Evolutionary conservation across 1,284 basidiomycete genomes (phyloP).

Genomic region (Austroboletus sp.): DNA sequence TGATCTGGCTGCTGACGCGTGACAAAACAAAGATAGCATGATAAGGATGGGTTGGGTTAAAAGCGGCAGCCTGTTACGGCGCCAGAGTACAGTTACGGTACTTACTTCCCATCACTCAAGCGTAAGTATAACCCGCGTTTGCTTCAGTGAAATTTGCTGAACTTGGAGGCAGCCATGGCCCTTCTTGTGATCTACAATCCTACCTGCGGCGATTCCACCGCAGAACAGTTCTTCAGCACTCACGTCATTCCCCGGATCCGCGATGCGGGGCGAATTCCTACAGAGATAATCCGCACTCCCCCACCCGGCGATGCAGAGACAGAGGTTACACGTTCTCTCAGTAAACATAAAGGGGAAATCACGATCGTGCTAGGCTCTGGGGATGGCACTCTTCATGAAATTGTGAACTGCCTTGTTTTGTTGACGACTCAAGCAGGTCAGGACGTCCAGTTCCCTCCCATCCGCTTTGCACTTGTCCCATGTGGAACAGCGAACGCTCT

Average conservation of each 20-base stretch:
- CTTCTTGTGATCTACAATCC: conserved; percentile 50
- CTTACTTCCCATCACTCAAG: no score
- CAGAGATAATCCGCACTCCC: conserved; percentile 47
- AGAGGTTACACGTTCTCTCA: conserved; percentile 43
- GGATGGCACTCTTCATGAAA: conserved; percentile 86
- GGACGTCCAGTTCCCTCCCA: conserved; percentile 11
- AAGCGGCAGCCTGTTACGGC: no score
- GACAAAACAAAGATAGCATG: conserved; percentile 19
- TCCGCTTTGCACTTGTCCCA: conserved; percentile 58
- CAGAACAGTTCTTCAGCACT: conserved; percentile 45
- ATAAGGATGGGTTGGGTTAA: no score
- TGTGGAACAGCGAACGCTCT: conserved; percentile 93
- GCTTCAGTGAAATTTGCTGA: conserved; percentile 1
- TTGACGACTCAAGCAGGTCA: conserved; percentile 21
- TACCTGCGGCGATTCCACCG: conserved; percentile 39
- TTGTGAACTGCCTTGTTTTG: conserved; percentile 56
- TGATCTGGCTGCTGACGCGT: conserved; percentile 2
- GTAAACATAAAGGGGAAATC: conserved; percentile 28
- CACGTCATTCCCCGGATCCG: conserved; percentile 63
- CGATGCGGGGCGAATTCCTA: conserved; percentile 33
- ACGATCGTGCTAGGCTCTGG: conserved; percentile 70
- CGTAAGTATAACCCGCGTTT: not conserved
- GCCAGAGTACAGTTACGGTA: no score
- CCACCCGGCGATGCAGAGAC: conserved; percentile 52
- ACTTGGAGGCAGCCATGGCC: conserved; percentile 29